Evolutionary conservation across 2,329 filamentous ascomycete genomes (phyloP).

Genomic region (Cladosporium sp.): DNA sequence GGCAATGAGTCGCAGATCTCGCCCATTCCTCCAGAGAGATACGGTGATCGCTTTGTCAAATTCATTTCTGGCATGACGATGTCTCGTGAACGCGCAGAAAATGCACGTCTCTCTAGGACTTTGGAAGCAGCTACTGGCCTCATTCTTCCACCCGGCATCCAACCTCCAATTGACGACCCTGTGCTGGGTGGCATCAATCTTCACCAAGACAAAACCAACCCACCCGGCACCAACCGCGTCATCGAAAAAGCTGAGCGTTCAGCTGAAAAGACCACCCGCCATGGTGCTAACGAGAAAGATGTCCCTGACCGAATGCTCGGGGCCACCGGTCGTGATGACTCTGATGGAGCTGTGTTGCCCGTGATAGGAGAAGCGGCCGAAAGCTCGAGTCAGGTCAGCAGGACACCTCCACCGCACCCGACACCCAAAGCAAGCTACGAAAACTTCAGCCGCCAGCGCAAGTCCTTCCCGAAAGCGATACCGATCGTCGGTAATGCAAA

Average conservation of each 20-base stretch:
- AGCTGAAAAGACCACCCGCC: conserved; percentile 59
- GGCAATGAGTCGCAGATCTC: conserved; percentile 86
- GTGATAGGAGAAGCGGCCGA: conserved; percentile 91
- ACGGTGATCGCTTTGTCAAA: conserved; percentile 89
- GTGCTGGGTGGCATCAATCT: conserved; percentile 43
- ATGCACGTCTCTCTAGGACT: conserved; percentile 38
- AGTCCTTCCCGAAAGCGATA: not conserved
- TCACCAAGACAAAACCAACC: conserved; percentile 32
- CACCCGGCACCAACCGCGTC: conserved; percentile 54
- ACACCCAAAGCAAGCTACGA: conserved; percentile 33
- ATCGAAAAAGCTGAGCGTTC: conserved; percentile 64
- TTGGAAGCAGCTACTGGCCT: conserved; percentile 30
- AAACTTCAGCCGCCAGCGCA: conserved; percentile 21
- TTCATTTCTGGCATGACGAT: conserved; percentile 92
- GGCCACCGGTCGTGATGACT: conserved; percentile 58
- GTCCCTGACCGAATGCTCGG: conserved; percentile 64
- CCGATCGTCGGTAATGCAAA: conserved; percentile 32
- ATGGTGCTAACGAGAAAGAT: conserved; percentile 54
- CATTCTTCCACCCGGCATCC: conserved; percentile 28
- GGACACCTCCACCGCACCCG: conserved; percentile 30
- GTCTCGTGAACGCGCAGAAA: conserved; percentile 78
- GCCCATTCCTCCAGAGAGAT: conserved; percentile 83
- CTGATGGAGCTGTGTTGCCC: conserved; percentile 65
- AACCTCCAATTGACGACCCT: conserved; percentile 40
- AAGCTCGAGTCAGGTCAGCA: conserved; percentile 58